Percentiles rank a stretch among this genome's conserved stretches.
phyloP scores from a whole-genome alignment of 176 grass and related monocot species.

The Puccinellia tenuiflora region DNA sequence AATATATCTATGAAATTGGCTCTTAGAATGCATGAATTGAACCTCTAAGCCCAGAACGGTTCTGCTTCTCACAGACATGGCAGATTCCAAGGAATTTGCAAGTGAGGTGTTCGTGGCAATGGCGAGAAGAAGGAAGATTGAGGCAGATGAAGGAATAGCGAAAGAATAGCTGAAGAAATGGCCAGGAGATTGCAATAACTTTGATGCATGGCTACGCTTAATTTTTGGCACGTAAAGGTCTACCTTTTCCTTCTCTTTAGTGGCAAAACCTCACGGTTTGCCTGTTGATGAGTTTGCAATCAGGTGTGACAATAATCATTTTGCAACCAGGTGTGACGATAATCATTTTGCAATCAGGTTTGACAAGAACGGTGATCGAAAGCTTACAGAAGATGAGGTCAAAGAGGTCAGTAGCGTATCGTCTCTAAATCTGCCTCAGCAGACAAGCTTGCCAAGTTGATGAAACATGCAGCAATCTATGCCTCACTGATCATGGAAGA shows the following conservation, averaged over 20 bases:
- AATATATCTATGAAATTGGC: background rate
- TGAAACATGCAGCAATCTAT: constrained; percentile 61
- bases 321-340: background rate
- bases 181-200: constrained; percentile 85
- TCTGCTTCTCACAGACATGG: constrained; percentile 51
- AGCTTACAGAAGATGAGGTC: constrained; percentile 78
- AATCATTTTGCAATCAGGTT: constrained; percentile 35
- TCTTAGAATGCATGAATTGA: background rate
- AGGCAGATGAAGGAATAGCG: constrained; percentile 45
- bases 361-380: constrained; percentile 85
- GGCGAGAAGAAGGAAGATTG: constrained; percentile 34
- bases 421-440: background rate
- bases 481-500: constrained; percentile 88
- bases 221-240: too few relatives aligned
- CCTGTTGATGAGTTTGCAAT: too few relatives aligned
- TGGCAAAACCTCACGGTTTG: too few relatives aligned
- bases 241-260: too few relatives aligned
- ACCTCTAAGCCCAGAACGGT: background rate
- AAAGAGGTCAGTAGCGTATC: constrained; percentile 39
- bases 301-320: too few relatives aligned
- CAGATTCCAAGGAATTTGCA: constrained; percentile 81
- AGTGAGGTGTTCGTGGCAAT: constrained; percentile 61
- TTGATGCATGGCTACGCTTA: constrained; percentile 65
- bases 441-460: constrained; percentile 84
- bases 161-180: constrained; percentile 63